A percentile compares a stretch with the other conserved stretches of the same genome.
Conservation (phyloP, 1,284 basidiomycete species). For the Pulchroboletus neoregius region DNA sequence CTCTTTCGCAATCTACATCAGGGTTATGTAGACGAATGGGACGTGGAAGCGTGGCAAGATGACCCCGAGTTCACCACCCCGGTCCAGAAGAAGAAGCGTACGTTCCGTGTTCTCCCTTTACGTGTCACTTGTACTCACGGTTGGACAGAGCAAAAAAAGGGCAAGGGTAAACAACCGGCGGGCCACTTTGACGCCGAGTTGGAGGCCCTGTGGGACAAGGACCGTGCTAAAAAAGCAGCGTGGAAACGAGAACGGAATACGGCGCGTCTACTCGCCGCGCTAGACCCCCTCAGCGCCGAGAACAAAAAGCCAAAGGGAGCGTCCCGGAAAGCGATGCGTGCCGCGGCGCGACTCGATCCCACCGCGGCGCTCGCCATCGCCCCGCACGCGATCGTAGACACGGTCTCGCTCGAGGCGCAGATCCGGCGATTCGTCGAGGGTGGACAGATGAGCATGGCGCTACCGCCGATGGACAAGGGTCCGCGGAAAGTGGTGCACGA, state of each 20-base stretch:
- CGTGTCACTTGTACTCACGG: constrained; percentile 29
- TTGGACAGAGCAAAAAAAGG: constrained; percentile 49
- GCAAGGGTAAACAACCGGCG: constrained; percentile 39
- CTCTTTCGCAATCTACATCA: constrained; percentile 62
- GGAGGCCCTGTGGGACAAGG: constrained; percentile 72
- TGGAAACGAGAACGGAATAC: constrained; percentile 63
- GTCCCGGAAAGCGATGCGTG: constrained; percentile 58
- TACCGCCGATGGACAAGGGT: constrained; percentile 75
- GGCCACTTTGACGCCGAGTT: too few species aligned
- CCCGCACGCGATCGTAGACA: constrained; percentile 51
- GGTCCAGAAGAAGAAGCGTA: constrained; percentile 24
- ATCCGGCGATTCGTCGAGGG: constrained; percentile 68
- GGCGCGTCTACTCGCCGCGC: constrained; percentile 50
- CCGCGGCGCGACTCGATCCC: constrained; percentile 48
- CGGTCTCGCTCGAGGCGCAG: constrained; percentile 57
- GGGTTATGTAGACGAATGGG: too few species aligned
- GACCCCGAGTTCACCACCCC: constrained; percentile 32
- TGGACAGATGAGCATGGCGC: constrained; percentile 48
- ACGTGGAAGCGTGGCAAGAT: constrained; percentile 26
- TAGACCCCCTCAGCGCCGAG: constrained; percentile 52
- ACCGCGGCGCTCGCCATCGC: constrained; percentile 35
- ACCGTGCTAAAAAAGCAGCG: constrained; percentile 79
- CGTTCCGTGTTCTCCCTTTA: constrained; percentile 11
- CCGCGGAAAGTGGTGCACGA: constrained; percentile 73
- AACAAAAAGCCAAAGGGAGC: constrained; percentile 47